These are phyloP conservation scores for Periconia macrospinosa DNA, from an alignment of 2,329 filamentous ascomycete genomes.

Conservation along the genomic window DNA sequence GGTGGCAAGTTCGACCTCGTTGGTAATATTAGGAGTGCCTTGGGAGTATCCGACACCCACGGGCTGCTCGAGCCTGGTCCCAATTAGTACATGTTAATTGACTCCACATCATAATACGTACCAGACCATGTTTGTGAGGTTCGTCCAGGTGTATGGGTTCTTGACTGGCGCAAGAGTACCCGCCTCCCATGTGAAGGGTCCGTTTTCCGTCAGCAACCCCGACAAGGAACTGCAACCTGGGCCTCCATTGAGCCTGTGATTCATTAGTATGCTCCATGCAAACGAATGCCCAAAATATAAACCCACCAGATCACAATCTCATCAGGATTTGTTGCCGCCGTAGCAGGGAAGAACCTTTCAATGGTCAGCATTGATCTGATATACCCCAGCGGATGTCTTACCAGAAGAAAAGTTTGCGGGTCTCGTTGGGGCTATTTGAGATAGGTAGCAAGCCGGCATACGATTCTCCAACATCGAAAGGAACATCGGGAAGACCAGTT, in stretches of 20 bases:
- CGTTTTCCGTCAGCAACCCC: constrained; percentile 76
- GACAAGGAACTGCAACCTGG: constrained; percentile 59
- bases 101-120: neutral
- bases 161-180: constrained; percentile 67
- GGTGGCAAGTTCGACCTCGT: constrained; percentile 50
- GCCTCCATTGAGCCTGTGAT: constrained; percentile 39
- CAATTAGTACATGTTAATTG: neutral
- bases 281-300: neutral
- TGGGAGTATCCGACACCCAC: constrained; percentile 50
- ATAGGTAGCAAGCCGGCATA: constrained; percentile 67
- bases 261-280: constrained; percentile 6
- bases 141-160: constrained; percentile 72
- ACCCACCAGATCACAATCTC: constrained; percentile 62
- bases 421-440: constrained; percentile 52
- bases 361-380: neutral
- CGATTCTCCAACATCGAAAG: constrained; percentile 68
- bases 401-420: constrained; percentile 62
- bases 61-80: constrained; percentile 48
- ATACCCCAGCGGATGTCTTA: constrained; percentile 2
- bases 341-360: constrained; percentile 63
- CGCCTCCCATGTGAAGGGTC: constrained; percentile 60
- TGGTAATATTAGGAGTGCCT: constrained; percentile 49
- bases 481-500: constrained; percentile 65
- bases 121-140: constrained; percentile 47
- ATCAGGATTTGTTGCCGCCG: constrained; percentile 53